Conservation (phyloP, 1,284 basidiomycete genomes). For the Bondarzewia mesenterica region DNA sequence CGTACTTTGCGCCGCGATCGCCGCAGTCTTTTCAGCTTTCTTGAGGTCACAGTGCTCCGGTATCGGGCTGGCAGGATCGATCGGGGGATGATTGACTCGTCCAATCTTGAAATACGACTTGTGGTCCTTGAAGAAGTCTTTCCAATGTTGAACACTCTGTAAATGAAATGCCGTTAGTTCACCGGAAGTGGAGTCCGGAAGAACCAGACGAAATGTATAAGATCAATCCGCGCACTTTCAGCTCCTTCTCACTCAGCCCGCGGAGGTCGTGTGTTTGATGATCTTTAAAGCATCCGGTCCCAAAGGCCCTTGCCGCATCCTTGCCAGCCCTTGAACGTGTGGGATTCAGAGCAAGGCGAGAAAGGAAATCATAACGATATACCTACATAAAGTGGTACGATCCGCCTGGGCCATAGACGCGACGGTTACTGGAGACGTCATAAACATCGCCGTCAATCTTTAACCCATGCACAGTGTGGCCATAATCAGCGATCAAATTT, state of each 20-base stretch:
- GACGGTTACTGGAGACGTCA: conserved; percentile 73
- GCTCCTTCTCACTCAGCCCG: conserved; percentile 66
- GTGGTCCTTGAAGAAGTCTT: conserved; percentile 78
- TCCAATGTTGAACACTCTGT: conserved; percentile 80
- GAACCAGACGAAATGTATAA: no score
- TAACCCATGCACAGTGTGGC: neutral
- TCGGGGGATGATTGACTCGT: conserved; percentile 61
- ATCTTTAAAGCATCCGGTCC: conserved; percentile 85
- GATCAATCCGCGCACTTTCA: conserved; percentile 41
- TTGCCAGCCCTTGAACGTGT: conserved; percentile 58
- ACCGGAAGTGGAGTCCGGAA: neutral
- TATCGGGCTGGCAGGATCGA: conserved; percentile 73
- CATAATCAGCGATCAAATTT: neutral
- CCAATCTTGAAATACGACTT: conserved; percentile 76
- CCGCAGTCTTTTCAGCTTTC: conserved; percentile 22
- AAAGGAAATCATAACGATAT: conserved; percentile 6
- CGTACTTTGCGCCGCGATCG: conserved; percentile 15
- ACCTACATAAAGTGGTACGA: conserved; percentile 79
- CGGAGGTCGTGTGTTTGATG: conserved; percentile 89
- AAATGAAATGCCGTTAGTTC: conserved; percentile 4
- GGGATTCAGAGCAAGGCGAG: neutral
- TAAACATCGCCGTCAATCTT: conserved; percentile 90
- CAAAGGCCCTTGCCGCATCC: conserved; percentile 86
- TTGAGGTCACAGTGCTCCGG: conserved; percentile 73
- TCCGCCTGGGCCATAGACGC: conserved; percentile 87